Evolutionary conservation across 345 rosid species (phyloP), one percentile per base, ranked within the genome.

Genomic region (Ricinus communis): DNA sequence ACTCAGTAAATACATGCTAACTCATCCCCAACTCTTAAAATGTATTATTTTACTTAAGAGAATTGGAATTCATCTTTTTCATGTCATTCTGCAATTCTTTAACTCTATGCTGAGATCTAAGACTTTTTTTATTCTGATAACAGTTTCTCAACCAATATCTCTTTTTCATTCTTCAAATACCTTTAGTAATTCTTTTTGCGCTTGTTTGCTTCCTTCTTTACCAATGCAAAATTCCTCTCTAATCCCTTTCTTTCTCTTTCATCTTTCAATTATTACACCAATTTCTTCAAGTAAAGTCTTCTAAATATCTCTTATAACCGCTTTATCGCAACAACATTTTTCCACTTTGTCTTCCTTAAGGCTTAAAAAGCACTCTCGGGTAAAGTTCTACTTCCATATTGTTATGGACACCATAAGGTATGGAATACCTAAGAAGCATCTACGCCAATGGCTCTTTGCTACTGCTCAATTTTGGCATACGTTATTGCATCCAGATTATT

Each of bases 101-200:
- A 88, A 77, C 60, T 83, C 82, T 80, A 61, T 84, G 77, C 70
- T 84, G 88, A 62, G 67, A 51, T 70, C 79, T 67, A 45, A 87
- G 82, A 50, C 75, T 77, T 80, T 83, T 80, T 72, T 84, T 75
- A n/a, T 83, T 91, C 86, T 51, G 76, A 85, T 53, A 73, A 76
- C 73, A 88, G 68, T 50, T 79, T 83, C 47, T 66, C 54, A 11
- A 91, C 71, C 73, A 74, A 71, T 64, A 47, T 79, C 68, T 86
- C 91, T 50, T 86, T 90, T 71, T 87, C 88, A 67, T 84, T 89
- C 70, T 84, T 84, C 69, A 74, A 78, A 0, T 86, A 79, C 76
- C 73, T 58, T 66, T 21, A 25, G 57, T 66, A 91, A 78, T 74
- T 89, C 88, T 79, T 86, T 75, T 57, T 79, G 80, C 5, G 72